Percentiles rank a stretch among this genome's conserved stretches.
These are phyloP conservation scores for Boletus vinaceobasis DNA, from an alignment of 768 basidiomycete genomes.

Conservation along the genomic window DNA sequence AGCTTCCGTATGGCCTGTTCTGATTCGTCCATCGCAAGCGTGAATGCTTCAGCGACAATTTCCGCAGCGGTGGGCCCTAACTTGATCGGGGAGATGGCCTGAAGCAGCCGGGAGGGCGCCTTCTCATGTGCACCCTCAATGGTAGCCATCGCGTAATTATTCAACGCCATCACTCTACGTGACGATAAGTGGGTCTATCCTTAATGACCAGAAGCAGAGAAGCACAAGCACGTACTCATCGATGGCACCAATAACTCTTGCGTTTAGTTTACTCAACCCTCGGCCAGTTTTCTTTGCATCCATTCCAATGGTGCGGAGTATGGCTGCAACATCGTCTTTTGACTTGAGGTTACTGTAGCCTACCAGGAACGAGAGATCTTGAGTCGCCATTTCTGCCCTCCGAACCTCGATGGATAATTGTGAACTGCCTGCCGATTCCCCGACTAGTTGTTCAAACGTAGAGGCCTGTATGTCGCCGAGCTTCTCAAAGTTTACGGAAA, in stretches of 20 bases:
- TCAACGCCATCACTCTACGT: conserved; percentile 66
- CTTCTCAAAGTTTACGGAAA: conserved; percentile 55
- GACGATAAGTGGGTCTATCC: conserved; percentile 1
- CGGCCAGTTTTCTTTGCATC: conserved; percentile 61
- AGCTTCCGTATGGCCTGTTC: conserved; percentile 51
- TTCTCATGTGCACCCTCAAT: conserved; percentile 41
- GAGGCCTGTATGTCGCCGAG: conserved; percentile 59
- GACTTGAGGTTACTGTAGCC: conserved; percentile 59
- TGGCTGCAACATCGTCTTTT: conserved; percentile 52
- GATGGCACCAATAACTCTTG: conserved; percentile 70
- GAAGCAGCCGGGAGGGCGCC: conserved; percentile 29
- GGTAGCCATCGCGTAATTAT: conserved; percentile 61
- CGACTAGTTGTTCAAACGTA: conserved; percentile 60
- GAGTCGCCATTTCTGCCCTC: conserved; percentile 74
- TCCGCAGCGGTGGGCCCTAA: conserved; percentile 36
- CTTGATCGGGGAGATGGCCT: conserved; percentile 40
- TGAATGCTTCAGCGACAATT: conserved; percentile 53
- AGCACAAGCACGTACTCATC: conserved; percentile 54
- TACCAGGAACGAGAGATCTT: conserved; percentile 62
- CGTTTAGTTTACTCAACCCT: conserved; percentile 57
- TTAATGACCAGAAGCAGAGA: not conserved
- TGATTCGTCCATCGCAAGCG: conserved; percentile 59
- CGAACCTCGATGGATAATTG: conserved; percentile 65
- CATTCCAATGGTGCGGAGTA: conserved; percentile 50
- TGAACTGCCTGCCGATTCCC: conserved; percentile 55